phyloP scores from a whole-genome alignment of 2,329 filamentous ascomycete species.

The Stemphylium beticola region DNA sequence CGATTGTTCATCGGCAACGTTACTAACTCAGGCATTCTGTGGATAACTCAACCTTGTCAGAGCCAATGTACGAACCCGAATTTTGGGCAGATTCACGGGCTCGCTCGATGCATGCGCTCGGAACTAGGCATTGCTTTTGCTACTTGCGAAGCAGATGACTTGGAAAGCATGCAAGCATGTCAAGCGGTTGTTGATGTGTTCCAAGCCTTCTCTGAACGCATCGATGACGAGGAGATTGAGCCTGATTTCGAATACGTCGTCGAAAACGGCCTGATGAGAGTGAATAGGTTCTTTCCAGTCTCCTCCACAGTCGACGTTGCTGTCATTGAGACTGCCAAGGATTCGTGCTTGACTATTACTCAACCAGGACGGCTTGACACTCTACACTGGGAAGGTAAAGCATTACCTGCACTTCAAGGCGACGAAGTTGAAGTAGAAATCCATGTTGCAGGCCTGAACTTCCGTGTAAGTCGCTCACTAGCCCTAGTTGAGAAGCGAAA shows the following conservation, averaged over 20 bases:
- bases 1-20: conserved; percentile 12
- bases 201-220: conserved; percentile 4
- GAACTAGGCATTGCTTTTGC: conserved; percentile 38
- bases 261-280: conserved; percentile 19
- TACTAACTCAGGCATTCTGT: conserved; percentile 23
- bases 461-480: conserved; percentile 28
- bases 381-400: not conserved
- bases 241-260: conserved; percentile 41
- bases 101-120: conserved; percentile 34
- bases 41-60: conserved; percentile 35
- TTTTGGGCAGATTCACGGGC: conserved; percentile 35
- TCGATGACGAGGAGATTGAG: not conserved
- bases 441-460: conserved; percentile 28
- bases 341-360: not conserved
- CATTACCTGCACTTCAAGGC: not conserved
- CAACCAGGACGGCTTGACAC: not conserved
- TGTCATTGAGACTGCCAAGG: not conserved
- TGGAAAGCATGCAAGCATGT: not conserved
- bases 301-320: too few species aligned
- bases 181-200: conserved; percentile 11
- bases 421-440: conserved; percentile 28
- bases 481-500: too few species aligned
- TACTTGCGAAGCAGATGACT: conserved; percentile 26
- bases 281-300: conserved; percentile 28
- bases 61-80: conserved; percentile 35